These are phyloP conservation scores for Pseudocohnilembus persalinus DNA, from an alignment of 169 alveolate genomes.

Conservation along the genomic window DNA sequence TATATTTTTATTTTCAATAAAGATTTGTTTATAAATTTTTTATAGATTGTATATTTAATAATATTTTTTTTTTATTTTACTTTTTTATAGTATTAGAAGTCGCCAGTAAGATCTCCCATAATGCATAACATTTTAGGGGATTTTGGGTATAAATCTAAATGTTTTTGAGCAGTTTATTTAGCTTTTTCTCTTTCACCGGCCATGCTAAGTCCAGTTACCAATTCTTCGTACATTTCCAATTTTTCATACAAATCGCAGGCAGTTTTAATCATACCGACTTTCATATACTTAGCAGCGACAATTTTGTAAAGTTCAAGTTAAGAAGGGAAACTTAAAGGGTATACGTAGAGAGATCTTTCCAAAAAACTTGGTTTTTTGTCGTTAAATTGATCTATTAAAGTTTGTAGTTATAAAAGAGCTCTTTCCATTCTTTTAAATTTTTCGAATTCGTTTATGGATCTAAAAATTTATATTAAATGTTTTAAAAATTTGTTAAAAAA, in stretches of 20 bases:
- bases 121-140: conserved; percentile 70
- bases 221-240: conserved; percentile 74
- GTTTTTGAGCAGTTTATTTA: conserved; percentile 64
- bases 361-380: conserved; percentile 65
- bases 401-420: conserved; percentile 67
- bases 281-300: conserved; percentile 71
- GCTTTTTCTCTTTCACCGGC: conserved; percentile 73
- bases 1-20: too few relatives aligned
- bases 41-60: too few relatives aligned
- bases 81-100: conserved; percentile 60
- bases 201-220: conserved; percentile 61
- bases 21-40: too few relatives aligned
- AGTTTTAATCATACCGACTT: conserved; percentile 69
- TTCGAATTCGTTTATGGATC: conserved; percentile 71
- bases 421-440: conserved; percentile 78
- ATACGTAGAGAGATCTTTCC: conserved; percentile 53
- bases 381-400: conserved; percentile 74
- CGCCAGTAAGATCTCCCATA: conserved; percentile 75
- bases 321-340: conserved; percentile 61
- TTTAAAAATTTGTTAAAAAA: too few relatives aligned
- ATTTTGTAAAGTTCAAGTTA: conserved; percentile 57
- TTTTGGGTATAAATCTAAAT: conserved; percentile 36
- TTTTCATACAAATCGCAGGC: conserved; percentile 73
- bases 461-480: too few relatives aligned
- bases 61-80: background rate